Percentiles rank a stretch among this genome's conserved stretches.
Evolutionary conservation across 352 stramenopile species (phyloP).

Genomic region (Globisporangium splendens): DNA sequence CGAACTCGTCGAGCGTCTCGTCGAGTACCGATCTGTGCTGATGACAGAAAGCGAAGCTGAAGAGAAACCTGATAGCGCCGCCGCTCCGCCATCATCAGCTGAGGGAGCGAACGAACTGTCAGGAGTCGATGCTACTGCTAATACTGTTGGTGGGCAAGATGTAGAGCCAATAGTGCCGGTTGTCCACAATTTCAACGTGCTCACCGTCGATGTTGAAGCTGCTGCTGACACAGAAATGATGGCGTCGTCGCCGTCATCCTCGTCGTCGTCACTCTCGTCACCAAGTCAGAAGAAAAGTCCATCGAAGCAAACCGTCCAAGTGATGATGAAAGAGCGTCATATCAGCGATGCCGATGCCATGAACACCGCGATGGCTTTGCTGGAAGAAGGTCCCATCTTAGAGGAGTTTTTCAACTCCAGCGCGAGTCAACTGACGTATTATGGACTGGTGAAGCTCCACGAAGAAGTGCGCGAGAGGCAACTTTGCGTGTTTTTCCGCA

Average conservation of each 20-base stretch:
- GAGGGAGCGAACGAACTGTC: not conserved
- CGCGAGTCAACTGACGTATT: constrained; percentile 93
- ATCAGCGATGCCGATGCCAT: constrained; percentile 66
- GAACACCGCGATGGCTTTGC: constrained; percentile 47
- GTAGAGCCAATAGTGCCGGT: constrained; percentile 5
- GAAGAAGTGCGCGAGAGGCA: constrained; percentile 88
- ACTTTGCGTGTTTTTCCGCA: constrained; percentile 97
- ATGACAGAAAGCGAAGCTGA: constrained; percentile 45
- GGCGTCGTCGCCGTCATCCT: constrained; percentile 13
- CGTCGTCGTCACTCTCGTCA: constrained; percentile 18
- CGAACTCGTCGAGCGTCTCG: constrained; percentile 93
- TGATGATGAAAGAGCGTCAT: constrained; percentile 74
- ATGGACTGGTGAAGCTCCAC: constrained; percentile 91
- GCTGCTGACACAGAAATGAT: not conserved
- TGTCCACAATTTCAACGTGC: constrained; percentile 21
- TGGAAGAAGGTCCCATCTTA: constrained; percentile 78
- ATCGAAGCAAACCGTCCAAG: constrained; percentile 63
- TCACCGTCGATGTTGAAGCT: constrained; percentile 44
- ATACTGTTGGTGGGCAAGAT: not conserved
- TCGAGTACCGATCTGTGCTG: constrained; percentile 81
- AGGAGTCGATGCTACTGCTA: not conserved
- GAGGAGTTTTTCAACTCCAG: constrained; percentile 90
- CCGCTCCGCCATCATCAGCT: not conserved
- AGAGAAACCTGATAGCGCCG: not conserved
- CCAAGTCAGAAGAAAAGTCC: constrained; percentile 51